phyloP scores from a whole-genome alignment of 148 eudicot species.

The Fagopyrum esculentum region DNA sequence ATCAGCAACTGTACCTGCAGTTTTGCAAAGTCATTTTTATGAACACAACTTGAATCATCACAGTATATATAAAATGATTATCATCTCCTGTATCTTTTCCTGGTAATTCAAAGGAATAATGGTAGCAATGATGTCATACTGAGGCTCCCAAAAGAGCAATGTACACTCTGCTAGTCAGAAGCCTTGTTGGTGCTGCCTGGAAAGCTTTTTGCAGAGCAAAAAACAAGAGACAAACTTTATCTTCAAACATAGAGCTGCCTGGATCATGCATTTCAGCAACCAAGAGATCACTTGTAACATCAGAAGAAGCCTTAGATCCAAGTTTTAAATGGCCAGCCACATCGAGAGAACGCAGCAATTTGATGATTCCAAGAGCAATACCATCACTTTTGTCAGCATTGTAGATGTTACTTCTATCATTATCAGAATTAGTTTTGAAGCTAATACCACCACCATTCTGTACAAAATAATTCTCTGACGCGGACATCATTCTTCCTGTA shows the following conservation, averaged over 20 bases:
- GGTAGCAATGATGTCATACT: conserved; percentile 37
- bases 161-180: conserved; percentile 75
- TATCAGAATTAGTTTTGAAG: conserved; percentile 84
- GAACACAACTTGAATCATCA: no score
- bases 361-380: conserved; percentile 71
- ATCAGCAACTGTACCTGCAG: no score
- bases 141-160: conserved; percentile 82
- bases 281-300: conserved; percentile 37
- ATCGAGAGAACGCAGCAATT: conserved; percentile 72
- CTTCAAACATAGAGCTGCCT: conserved; percentile 97
- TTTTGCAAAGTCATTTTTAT: no score
- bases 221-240: conserved; percentile 83
- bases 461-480: conserved; percentile 45
- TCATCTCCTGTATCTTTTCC: no score
- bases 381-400: conserved; percentile 87
- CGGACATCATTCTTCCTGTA: conserved; percentile 52
- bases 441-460: conserved; percentile 86
- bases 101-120: no score
- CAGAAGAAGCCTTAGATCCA: conserved; percentile 45
- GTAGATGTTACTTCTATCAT: conserved; percentile 89
- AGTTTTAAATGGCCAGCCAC: conserved; percentile 66
- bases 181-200: conserved; percentile 97
- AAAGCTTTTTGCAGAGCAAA: conserved; percentile 92
- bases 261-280: conserved; percentile 56
- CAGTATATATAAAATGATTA: background rate